Base-by-base conservation (phyloP, 345 rosid species). In the Syzygium jambos region DNA sequence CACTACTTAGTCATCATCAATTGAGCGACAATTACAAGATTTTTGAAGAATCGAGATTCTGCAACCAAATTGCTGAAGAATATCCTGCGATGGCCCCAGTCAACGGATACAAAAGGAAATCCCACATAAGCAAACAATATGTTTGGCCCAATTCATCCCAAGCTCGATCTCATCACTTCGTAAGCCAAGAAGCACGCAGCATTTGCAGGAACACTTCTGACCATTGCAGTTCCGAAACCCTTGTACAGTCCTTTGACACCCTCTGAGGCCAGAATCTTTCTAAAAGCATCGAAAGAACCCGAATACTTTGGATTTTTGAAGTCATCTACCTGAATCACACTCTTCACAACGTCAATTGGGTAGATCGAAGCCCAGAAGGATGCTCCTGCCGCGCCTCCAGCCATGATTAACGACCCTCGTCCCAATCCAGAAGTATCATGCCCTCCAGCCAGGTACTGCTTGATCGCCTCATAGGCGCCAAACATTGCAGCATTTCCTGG, bases 181-280 rank as follows among this genome's bases (percentile, higher is more conserved):
- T 93, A 95, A 12, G 96, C 99, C 94, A 96, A 92, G 97, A 98
- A 98, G 89, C 98, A 96, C 27, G 98, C 99, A 54, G 98, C 99
- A 93, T 98, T 98, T 34, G 99, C 99, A 51, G 99, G 99, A 63
- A 98, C 91, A 87, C 99, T 98, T 87, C 98, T 92, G 21, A 92
- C 98, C 99, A 98, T 95, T 68, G 99, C 99, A 51, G 99, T 97
- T 83, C 98, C 95, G 46, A 98, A 98, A 49, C 99, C 99, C 90
- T 93, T 96, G 94, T 96, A 98, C 89, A 98, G 89, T 82, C 99
- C 99, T 91, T 96, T 98, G 85, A 92, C 91, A 52, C 99, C 98
- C 89, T 98, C 99, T 0, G 96, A 89, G 34, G 94, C 95, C 87
- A 95, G 87, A 77, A 96, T 95, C 94, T 93, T 96, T 56, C 91